A percentile compares a stretch with the other conserved stretches of the same genome.
Evolutionary conservation across 805 yeast genomes (phyloP).

Genomic region (Ogataea neopini): DNA sequence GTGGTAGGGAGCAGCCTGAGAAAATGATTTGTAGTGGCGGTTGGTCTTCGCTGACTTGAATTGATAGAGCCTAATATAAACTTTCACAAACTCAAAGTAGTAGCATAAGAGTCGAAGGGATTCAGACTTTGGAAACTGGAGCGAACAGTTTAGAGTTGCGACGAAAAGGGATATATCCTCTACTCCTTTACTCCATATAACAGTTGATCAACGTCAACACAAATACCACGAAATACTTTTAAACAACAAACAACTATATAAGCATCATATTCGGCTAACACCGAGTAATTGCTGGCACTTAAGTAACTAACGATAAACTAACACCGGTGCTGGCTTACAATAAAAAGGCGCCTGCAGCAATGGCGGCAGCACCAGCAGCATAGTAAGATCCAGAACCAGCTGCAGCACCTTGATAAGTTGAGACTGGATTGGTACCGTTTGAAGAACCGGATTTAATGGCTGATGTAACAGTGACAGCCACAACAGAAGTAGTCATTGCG

Average conservation of each 20-base stretch:
- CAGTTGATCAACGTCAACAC: background rate
- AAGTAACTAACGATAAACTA: background rate
- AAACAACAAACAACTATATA: constrained; percentile 3
- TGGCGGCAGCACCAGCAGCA: constrained; percentile 35
- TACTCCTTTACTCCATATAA: too few species aligned
- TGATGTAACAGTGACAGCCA: constrained; percentile 40
- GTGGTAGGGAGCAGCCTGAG: too few species aligned
- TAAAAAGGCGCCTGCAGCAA: constrained; percentile 37
- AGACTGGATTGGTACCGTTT: constrained; percentile 27
- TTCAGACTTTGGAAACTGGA: too few species aligned
- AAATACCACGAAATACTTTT: constrained; percentile 1
- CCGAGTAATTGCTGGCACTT: background rate
- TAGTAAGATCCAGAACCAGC: constrained; percentile 23
- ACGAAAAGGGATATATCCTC: background rate
- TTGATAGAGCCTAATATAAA: too few species aligned
- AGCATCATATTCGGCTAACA: background rate
- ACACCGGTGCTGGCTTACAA: constrained; percentile 21
- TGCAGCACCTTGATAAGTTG: constrained; percentile 33
- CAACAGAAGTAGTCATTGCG: constrained; percentile 32
- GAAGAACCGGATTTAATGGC: constrained; percentile 35
- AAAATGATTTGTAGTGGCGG: too few species aligned
- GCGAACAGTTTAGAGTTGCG: too few species aligned
- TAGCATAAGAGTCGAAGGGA: too few species aligned
- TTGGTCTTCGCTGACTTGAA: too few species aligned
- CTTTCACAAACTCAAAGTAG: too few species aligned